phyloP scores from a whole-genome alignment of 305 asterid genomes.

The Caryopteris hybrid region DNA sequence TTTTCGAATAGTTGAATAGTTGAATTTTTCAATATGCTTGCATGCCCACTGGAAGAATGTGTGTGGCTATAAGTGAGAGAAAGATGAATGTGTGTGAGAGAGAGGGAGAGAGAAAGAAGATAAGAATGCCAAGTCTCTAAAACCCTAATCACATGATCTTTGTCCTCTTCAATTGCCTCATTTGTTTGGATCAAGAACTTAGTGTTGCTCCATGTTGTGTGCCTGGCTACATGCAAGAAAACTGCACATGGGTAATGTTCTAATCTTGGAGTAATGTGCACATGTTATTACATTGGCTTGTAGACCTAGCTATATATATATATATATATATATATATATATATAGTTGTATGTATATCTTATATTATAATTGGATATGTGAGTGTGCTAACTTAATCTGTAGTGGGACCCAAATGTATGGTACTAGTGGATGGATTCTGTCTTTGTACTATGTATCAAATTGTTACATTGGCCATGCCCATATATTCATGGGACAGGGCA shows the following conservation, averaged over 20 bases:
- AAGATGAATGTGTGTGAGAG: too few relatives aligned
- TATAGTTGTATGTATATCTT: too few relatives aligned
- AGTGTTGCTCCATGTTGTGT: slow-evolving; percentile 18
- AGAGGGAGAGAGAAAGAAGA: too few relatives aligned
- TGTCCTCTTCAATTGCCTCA: slow-evolving; percentile 15
- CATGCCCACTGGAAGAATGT: slow-evolving; percentile 9
- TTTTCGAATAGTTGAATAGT: too few relatives aligned
- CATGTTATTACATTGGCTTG: too few relatives aligned
- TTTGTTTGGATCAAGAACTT: slow-evolving; percentile 17
- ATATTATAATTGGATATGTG: neutral
- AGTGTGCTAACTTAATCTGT: neutral
- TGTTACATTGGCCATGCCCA: slow-evolving; percentile 6
- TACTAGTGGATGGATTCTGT: slow-evolving; percentile 2
- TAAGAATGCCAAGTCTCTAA: neutral
- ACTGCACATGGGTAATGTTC: slow-evolving; percentile 24
- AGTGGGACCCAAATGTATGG: neutral
- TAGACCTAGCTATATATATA: neutral
- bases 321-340: too few relatives aligned
- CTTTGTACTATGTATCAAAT: slow-evolving; percentile 10
- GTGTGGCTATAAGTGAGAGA: slow-evolving; percentile 4
- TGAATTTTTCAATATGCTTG: too few relatives aligned
- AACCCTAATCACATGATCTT: slow-evolving; percentile 15
- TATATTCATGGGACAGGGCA: slow-evolving; percentile 8
- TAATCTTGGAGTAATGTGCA: neutral
- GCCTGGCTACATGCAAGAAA: slow-evolving; percentile 6